A percentile compares a stretch with the other conserved stretches of the same genome.
Evolutionary conservation across 2,329 filamentous ascomycete genomes (phyloP).

Genomic region (Botrytis cinerea): DNA sequence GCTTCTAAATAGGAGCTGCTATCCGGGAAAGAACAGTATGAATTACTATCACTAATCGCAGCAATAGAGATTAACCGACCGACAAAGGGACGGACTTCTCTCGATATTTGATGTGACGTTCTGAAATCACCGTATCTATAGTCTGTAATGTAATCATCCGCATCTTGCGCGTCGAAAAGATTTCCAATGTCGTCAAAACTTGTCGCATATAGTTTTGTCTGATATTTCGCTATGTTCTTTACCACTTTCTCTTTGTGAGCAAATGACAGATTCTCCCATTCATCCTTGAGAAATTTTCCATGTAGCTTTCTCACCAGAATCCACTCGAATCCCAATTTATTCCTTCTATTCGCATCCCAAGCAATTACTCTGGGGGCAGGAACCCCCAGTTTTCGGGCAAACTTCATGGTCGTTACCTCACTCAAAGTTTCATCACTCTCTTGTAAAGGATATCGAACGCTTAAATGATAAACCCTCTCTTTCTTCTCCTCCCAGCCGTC

Average conservation of each 20-base stretch:
- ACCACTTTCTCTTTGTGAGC: not conserved
- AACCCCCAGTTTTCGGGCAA: not conserved
- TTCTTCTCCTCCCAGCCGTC: not conserved
- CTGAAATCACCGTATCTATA: constrained; percentile 1
- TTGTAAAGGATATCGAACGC: constrained; percentile 4
- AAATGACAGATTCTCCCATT: not conserved
- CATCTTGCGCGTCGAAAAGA: not conserved
- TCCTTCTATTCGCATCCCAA: not conserved
- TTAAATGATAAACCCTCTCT: not conserved
- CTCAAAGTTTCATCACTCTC: not conserved
- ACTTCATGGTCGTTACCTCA: not conserved
- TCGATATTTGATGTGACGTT: not conserved
- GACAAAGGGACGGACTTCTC: not conserved
- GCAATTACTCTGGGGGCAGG: constrained; percentile 3
- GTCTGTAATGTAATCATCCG: not conserved
- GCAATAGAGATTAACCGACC: not conserved
- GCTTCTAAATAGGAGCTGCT: not conserved
- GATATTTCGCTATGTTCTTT: not conserved
- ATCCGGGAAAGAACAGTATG: not conserved
- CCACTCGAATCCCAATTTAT: not conserved
- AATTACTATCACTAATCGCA: not conserved
- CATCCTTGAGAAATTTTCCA: not conserved
- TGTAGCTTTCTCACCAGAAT: not conserved
- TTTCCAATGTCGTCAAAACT: constrained; percentile 2
- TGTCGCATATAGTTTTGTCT: constrained; percentile 1